Percentiles rank a stretch among this genome's conserved stretches.
These are phyloP conservation scores for Pseudogymnoascus sp. DNA, from an alignment of 2,329 filamentous ascomycete genomes.

Conservation along the genomic window DNA sequence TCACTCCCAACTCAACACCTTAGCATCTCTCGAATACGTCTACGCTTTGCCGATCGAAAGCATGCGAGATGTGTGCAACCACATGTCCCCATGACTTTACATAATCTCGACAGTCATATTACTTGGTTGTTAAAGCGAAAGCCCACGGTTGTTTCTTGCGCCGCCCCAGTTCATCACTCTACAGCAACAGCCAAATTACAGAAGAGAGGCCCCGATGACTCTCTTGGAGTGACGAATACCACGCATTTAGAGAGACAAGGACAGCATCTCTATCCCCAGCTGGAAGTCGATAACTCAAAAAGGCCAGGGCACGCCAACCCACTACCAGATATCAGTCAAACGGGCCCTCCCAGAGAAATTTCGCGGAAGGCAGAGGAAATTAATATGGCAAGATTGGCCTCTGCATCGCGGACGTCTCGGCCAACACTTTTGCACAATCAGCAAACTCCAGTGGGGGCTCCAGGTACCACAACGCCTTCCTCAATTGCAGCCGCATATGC, in stretches of 20 bases:
- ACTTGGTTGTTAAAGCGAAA: conserved; percentile 28
- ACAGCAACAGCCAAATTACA: neutral
- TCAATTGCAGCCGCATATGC: neutral
- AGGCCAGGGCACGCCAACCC: conserved; percentile 18
- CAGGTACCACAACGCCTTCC: conserved; percentile 24
- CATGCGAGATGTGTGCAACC: conserved; percentile 15
- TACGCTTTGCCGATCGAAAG: neutral
- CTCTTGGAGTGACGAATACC: neutral
- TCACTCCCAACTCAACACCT: neutral
- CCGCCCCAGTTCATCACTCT: neutral
- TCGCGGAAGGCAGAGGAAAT: conserved; percentile 14
- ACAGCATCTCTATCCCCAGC: conserved; percentile 15
- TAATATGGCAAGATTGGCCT: conserved; percentile 27
- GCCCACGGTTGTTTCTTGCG: conserved; percentile 15
- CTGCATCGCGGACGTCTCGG: conserved; percentile 21
- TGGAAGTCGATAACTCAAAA: neutral
- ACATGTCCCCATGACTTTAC: conserved; percentile 28
- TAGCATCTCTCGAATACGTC: neutral
- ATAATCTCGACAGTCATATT: conserved; percentile 29
- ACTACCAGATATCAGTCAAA: conserved; percentile 20
- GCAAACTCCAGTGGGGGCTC: neutral
- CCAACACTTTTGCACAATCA: conserved; percentile 19
- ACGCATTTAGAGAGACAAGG: neutral
- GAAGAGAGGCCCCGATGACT: neutral
- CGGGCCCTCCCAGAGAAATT: conserved; percentile 18